Evolutionary conservation across 371 early-diverging fungal genomes (phyloP).

Genomic region (Mortierella sp.): DNA sequence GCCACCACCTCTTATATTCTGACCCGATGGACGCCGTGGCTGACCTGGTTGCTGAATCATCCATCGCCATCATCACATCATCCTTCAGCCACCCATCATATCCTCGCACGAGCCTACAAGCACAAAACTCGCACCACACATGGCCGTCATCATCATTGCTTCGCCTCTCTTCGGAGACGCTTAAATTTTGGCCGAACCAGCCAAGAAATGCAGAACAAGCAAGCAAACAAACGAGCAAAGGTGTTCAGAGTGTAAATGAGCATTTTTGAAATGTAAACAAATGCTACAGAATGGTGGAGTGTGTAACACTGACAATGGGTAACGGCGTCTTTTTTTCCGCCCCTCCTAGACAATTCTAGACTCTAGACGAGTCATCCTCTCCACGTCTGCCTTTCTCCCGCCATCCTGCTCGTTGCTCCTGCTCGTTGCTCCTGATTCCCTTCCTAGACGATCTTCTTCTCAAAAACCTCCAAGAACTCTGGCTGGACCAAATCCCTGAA

Average conservation of each 20-base stretch:
- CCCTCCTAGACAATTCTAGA: too few relatives aligned
- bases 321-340: too few relatives aligned
- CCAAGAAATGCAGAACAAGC: neutral
- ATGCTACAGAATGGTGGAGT: too few relatives aligned
- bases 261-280: too few relatives aligned
- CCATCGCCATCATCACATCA: too few relatives aligned
- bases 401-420: neutral
- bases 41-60: neutral
- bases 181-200: neutral
- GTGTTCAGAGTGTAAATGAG: too few relatives aligned
- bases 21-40: neutral
- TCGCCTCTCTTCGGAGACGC: neutral
- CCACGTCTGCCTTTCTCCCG: neutral
- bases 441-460: conserved; percentile 28
- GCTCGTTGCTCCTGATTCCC: neutral
- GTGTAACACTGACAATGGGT: too few relatives aligned
- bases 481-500: conserved; percentile 38
- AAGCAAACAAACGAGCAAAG: neutral
- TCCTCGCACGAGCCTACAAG: neutral
- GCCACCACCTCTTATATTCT: neutral
- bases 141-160: neutral
- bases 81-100: too few relatives aligned
- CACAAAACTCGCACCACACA: neutral
- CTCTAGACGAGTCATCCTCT: too few relatives aligned
- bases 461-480: conserved; percentile 42